Evolutionary conservation across 768 basidiomycete genomes (phyloP).

Genomic region (Tulasnella sp.): DNA sequence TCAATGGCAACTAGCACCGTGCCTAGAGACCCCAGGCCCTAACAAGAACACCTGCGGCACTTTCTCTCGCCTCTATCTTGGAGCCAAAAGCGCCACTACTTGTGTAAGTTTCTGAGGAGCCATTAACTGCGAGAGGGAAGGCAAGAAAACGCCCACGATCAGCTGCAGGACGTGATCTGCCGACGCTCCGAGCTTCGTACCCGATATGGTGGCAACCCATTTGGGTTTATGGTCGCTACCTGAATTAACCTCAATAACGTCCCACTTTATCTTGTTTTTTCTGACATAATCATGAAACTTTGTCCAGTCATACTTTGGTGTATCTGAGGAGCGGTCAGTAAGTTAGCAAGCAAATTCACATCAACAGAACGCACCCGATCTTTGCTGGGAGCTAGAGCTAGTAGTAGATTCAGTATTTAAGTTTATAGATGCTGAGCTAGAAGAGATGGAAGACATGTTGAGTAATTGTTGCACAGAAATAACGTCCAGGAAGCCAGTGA

Average conservation of each 20-base stretch:
- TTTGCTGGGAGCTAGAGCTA: too few relatives aligned
- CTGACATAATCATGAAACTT: background rate
- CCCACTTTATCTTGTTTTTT: background rate
- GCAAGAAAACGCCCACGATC: too few relatives aligned
- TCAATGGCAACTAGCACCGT: background rate
- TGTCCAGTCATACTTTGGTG: background rate
- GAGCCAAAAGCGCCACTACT: background rate
- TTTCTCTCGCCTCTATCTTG: background rate
- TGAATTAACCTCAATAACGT: background rate
- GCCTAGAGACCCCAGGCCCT: constrained; percentile 3
- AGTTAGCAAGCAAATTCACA: background rate
- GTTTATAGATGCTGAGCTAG: too few relatives aligned
- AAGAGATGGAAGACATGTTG: too few relatives aligned
- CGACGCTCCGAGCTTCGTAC: background rate
- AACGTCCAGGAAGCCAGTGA: too few relatives aligned
- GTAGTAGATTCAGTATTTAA: too few relatives aligned
- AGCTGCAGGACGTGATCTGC: background rate
- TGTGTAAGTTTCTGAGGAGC: background rate
- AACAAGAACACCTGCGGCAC: background rate
- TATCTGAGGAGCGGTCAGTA: background rate
- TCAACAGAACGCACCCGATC: background rate
- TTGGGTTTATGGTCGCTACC: background rate
- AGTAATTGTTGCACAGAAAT: too few relatives aligned
- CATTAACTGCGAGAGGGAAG: background rate
- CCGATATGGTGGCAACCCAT: background rate